phyloP scores from a whole-genome alignment of 2,329 filamentous ascomycete species.

The Xylaria sp. region DNA sequence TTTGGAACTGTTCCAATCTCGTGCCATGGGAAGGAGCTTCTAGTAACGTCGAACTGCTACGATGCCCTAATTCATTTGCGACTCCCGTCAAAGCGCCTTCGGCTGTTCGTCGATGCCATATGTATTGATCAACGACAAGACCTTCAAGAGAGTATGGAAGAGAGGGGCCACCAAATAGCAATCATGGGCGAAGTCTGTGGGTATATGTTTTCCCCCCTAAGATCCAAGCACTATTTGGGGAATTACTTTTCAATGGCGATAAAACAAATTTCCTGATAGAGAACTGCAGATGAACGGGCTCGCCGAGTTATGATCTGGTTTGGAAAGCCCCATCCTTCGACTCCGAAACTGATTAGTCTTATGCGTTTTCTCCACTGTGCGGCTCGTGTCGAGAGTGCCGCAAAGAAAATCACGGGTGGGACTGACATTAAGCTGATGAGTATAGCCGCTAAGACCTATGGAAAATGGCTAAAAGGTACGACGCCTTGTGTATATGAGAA shows the following conservation, averaged over 20 bases:
- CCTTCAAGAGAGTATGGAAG: not conserved
- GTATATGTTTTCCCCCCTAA: not conserved
- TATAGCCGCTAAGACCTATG: not conserved
- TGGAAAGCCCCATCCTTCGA: not conserved
- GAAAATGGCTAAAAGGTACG: not conserved
- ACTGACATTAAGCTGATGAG: too few relatives aligned
- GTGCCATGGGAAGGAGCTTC: conserved; percentile 20
- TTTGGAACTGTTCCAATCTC: conserved; percentile 11
- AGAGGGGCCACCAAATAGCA: conserved; percentile 9
- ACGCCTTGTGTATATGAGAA: not conserved
- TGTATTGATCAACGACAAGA: conserved; percentile 28
- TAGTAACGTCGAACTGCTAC: conserved; percentile 24
- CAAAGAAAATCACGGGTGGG: not conserved
- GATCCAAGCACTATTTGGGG: too few relatives aligned
- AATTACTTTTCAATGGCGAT: not conserved
- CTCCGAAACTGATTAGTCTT: not conserved
- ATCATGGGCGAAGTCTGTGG: conserved; percentile 19
- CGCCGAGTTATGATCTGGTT: conserved; percentile 22
- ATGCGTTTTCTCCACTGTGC: not conserved
- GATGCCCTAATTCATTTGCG: conserved; percentile 19
- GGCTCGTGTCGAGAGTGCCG: not conserved
- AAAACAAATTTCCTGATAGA: not conserved
- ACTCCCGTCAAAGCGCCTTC: not conserved
- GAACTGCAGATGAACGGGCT: conserved; percentile 5
- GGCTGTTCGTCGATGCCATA: conserved; percentile 28